A percentile compares a stretch with the other conserved stretches of the same genome.
Conservation (phyloP, 2,329 filamentous ascomycete species). For the Aureobasidium sp. region DNA sequence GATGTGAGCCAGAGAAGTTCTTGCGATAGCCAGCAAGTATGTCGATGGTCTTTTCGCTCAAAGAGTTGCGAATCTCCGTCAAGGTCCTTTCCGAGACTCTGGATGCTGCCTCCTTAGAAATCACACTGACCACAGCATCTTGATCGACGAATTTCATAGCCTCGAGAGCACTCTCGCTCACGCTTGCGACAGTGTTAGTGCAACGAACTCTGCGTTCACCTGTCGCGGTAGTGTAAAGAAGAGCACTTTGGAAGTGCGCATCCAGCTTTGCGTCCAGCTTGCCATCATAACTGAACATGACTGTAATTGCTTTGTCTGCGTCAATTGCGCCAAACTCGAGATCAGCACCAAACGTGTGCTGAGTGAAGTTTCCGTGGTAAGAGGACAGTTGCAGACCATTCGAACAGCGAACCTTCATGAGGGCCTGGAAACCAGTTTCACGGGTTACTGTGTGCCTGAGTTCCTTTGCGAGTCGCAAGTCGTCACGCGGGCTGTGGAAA, state of each 20-base stretch:
- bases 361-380: constrained; percentile 96
- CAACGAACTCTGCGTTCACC: constrained; percentile 88
- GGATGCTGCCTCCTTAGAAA: constrained; percentile 91
- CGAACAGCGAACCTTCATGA: constrained; percentile 98
- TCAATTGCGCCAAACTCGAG: constrained; percentile 90
- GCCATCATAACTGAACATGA: constrained; percentile 91
- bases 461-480: constrained; percentile 74
- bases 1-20: constrained; percentile 79
- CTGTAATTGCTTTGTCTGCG: constrained; percentile 84
- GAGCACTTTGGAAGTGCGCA: constrained; percentile 91
- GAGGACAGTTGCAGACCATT: constrained; percentile 87
- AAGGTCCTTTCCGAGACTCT: constrained; percentile 69
- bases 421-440: constrained; percentile 87
- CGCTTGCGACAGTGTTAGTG: constrained; percentile 86
- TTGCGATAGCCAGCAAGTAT: constrained; percentile 88
- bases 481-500: constrained; percentile 81
- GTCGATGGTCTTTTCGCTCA: constrained; percentile 90
- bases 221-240: constrained; percentile 86
- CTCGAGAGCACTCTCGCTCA: constrained; percentile 77
- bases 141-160: constrained; percentile 91
- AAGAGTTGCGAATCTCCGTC: constrained; percentile 74
- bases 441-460: constrained; percentile 78
- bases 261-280: constrained; percentile 96
- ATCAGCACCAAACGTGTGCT: constrained; percentile 91
- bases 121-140: constrained; percentile 78